These are phyloP conservation scores for Helichrysum umbraculigerum DNA, from an alignment of 129 eudicot genomes.

Conservation along the genomic window DNA sequence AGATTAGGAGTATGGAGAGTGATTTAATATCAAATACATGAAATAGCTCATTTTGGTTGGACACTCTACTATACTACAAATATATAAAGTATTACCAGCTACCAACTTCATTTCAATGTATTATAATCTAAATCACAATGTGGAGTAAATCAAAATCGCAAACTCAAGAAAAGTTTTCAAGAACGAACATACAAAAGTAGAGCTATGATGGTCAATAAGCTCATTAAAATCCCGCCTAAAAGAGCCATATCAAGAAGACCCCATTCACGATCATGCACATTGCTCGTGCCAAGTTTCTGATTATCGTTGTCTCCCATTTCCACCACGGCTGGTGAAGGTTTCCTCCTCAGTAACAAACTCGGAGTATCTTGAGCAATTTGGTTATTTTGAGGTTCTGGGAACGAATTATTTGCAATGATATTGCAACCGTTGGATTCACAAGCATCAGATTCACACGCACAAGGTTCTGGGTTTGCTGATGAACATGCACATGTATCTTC, in stretches of 20 bases:
- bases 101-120: constrained; percentile 15
- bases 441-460: constrained; percentile 61
- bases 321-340: constrained; percentile 17
- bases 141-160: background rate
- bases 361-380: constrained; percentile 22
- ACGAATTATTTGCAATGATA: constrained; percentile 16
- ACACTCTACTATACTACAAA: constrained; percentile 8
- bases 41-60: background rate
- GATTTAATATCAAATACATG: background rate
- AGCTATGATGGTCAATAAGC: constrained; percentile 59
- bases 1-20: background rate
- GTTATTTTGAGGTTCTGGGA: constrained; percentile 30
- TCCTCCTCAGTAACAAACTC: constrained; percentile 49
- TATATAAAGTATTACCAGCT: constrained; percentile 6
- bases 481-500: constrained; percentile 61
- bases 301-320: constrained; percentile 33
- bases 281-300: constrained; percentile 22
- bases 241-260: constrained; percentile 61
- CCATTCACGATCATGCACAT: constrained; percentile 34
- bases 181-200: constrained; percentile 43
- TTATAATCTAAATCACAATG: constrained; percentile 14
- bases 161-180: background rate
- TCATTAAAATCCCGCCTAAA: constrained; percentile 54
- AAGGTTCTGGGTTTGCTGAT: constrained; percentile 49
- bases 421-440: constrained; percentile 32